These are phyloP conservation scores for Phaeophleospora eucalypticola DNA, from an alignment of 2,329 filamentous ascomycete species.

Conservation along the genomic window DNA sequence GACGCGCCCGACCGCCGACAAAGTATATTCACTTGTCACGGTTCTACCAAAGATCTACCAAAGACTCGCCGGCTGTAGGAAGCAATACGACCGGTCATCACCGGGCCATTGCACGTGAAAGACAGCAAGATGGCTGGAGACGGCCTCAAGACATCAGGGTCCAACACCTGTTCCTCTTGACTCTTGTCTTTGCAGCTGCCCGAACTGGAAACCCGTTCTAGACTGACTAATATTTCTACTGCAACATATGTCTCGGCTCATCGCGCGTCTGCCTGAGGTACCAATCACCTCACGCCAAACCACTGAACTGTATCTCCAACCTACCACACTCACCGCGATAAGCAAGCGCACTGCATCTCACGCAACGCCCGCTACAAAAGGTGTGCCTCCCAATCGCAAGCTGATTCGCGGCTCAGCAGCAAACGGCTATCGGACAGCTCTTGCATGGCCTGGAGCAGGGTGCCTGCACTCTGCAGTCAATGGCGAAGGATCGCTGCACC, in stretches of 20 bases:
- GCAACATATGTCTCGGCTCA: background rate
- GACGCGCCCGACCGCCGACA: no score
- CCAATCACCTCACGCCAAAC: background rate
- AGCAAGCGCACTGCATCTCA: no score
- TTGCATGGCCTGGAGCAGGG: background rate
- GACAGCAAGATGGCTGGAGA: no score
- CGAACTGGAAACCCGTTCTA: background rate
- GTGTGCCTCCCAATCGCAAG: background rate
- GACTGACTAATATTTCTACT: background rate
- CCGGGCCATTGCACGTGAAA: no score
- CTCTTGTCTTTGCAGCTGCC: background rate
- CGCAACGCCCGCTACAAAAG: no score
- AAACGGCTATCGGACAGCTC: background rate
- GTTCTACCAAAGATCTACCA: no score
- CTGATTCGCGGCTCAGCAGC: background rate
- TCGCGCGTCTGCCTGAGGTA: background rate
- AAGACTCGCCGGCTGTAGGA: no score
- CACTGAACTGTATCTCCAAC: conserved; percentile 4
- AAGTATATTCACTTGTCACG: no score
- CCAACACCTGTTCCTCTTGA: no score
- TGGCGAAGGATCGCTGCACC: background rate
- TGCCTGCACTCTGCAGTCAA: background rate
- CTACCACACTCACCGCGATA: no score
- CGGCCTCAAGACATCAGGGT: no score
- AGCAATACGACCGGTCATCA: no score